Evolutionary conservation across 208 protist species (phyloP).

Genomic region (Leishmania gerbilli): DNA sequence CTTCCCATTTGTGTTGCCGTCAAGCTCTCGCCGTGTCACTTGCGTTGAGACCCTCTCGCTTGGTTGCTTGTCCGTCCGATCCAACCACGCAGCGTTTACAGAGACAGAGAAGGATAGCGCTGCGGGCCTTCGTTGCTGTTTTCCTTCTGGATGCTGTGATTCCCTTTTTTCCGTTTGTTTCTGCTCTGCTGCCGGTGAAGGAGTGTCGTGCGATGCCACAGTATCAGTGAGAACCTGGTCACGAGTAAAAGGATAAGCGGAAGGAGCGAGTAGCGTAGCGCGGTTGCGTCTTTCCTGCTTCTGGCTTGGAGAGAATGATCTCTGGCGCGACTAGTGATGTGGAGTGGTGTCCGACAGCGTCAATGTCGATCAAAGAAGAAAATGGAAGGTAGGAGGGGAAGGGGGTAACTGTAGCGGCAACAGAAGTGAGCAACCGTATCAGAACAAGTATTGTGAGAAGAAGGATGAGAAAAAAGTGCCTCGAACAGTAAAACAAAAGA

Average conservation of each 20-base stretch:
- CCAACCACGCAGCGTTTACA: not conserved
- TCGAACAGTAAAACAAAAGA: not conserved
- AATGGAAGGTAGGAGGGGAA: not conserved
- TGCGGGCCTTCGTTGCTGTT: not conserved
- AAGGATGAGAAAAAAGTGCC: not conserved
- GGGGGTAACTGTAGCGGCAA: not conserved
- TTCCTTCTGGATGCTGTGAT: not conserved
- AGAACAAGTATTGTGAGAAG: not conserved
- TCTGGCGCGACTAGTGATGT: not conserved
- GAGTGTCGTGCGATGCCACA: not conserved
- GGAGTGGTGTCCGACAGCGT: not conserved
- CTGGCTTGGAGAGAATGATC: not conserved
- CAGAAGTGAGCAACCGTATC: not conserved
- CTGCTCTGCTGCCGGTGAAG: not conserved
- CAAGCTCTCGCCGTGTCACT: not conserved
- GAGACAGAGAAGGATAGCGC: not conserved
- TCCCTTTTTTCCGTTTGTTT: not conserved
- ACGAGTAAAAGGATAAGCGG: not conserved
- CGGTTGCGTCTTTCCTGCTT: not conserved
- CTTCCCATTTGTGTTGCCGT: not conserved
- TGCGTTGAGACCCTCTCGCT: not conserved
- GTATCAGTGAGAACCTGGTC: not conserved
- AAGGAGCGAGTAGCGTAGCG: not conserved
- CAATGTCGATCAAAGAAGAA: not conserved
- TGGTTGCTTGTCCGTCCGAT: not conserved